Conservation (phyloP, 1,139 yeast species). For the Magnusiomyces ingens region DNA sequence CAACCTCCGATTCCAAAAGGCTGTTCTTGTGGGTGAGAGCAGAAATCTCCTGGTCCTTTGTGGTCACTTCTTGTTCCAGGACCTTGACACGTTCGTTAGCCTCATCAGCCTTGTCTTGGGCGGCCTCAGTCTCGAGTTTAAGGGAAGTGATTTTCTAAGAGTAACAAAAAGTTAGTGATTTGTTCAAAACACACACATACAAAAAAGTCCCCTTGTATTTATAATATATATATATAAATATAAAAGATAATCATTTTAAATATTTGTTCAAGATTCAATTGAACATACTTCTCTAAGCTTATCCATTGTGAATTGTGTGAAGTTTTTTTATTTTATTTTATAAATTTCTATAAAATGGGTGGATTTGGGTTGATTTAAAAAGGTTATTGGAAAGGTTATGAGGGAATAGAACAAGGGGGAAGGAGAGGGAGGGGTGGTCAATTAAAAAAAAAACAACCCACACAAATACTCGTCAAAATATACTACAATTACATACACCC, state of each 20-base stretch:
- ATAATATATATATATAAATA: background rate
- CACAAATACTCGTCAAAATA: no score
- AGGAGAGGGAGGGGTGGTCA: background rate
- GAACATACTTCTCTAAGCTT: slow-evolving; percentile 46
- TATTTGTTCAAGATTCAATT: background rate
- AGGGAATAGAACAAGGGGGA: background rate
- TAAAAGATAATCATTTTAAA: background rate
- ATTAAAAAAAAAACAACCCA: background rate
- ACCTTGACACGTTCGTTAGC: slow-evolving; percentile 72
- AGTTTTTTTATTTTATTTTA: background rate
- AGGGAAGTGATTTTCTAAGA: slow-evolving; percentile 76
- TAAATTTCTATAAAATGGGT: background rate
- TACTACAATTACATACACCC: no score
- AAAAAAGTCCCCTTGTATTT: no score
- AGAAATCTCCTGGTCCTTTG: slow-evolving; percentile 92
- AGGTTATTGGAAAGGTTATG: background rate
- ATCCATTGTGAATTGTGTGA: slow-evolving; percentile 34
- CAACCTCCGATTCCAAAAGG: slow-evolving; percentile 84
- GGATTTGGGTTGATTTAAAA: background rate
- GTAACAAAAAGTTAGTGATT: slow-evolving; percentile 7
- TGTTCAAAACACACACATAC: background rate
- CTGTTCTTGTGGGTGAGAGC: slow-evolving; percentile 89
- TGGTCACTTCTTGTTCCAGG: slow-evolving; percentile 84
- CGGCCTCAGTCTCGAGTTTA: slow-evolving; percentile 90
- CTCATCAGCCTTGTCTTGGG: slow-evolving; percentile 96